Conservation (phyloP, 768 basidiomycete species). For the Agrocybe chaxingu region DNA sequence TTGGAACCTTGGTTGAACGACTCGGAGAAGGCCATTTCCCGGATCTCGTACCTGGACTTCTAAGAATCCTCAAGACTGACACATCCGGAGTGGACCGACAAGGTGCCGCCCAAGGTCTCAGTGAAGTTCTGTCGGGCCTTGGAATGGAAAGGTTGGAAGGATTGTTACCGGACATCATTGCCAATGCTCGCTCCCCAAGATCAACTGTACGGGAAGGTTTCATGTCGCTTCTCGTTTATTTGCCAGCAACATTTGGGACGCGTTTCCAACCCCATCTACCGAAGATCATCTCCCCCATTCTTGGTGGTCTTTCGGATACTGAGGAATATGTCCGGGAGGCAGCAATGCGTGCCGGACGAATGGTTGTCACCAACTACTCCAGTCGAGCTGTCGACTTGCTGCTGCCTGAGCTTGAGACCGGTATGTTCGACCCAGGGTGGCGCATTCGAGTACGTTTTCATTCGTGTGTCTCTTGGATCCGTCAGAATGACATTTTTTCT, state of each 20-base stretch:
- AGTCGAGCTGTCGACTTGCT: constrained; percentile 89
- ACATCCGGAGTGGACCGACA: constrained; percentile 95
- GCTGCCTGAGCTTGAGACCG: constrained; percentile 88
- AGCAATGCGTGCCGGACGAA: constrained; percentile 97
- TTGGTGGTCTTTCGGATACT: constrained; percentile 85
- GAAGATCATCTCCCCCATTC: constrained; percentile 90
- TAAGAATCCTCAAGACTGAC: constrained; percentile 87
- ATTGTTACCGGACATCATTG: constrained; percentile 89
- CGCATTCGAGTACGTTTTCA: constrained; percentile 74
- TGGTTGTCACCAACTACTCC: constrained; percentile 96
- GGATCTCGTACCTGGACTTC: constrained; percentile 85
- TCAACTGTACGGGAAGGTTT: constrained; percentile 96
- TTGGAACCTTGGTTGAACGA: constrained; percentile 95
- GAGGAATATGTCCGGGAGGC: constrained; percentile 97
- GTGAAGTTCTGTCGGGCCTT: constrained; percentile 90
- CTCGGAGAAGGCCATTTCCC: constrained; percentile 95
- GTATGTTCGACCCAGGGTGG: constrained; percentile 95
- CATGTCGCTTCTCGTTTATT: constrained; percentile 94
- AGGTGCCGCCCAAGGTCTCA: constrained; percentile 95
- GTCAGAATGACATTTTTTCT: constrained; percentile 10
- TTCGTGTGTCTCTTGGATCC: background rate
- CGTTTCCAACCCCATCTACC: constrained; percentile 96
- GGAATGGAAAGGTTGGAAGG: constrained; percentile 98
- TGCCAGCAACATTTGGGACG: constrained; percentile 94
- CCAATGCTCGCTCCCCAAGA: constrained; percentile 84